Evolutionary conservation across 164 flowering plant species (phyloP).

Genomic region (Sextonia rubra): DNA sequence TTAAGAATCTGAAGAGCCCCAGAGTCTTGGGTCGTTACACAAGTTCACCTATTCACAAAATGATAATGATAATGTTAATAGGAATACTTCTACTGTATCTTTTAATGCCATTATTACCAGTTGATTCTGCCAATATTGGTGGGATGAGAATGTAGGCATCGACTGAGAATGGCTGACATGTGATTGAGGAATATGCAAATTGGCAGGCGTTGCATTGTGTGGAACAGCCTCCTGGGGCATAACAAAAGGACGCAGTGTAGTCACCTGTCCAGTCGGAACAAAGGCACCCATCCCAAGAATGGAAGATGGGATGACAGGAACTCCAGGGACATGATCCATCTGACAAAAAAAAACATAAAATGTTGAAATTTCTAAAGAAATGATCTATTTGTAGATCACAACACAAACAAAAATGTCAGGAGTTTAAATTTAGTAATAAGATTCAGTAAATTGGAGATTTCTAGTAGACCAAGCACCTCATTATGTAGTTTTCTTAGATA

Average conservation of each 20-base stretch:
- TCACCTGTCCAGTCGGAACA: slow-evolving; percentile 67
- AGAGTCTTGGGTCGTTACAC: too few relatives aligned
- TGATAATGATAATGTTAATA: too few relatives aligned
- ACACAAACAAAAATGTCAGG: too few relatives aligned
- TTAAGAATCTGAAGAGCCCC: too few relatives aligned
- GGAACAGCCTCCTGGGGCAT: slow-evolving; percentile 73
- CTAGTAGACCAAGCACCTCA: too few relatives aligned
- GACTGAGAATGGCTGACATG: slow-evolving; percentile 55
- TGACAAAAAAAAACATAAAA: slow-evolving; percentile 15
- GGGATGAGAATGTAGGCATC: slow-evolving; percentile 47
- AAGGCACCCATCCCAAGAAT: slow-evolving; percentile 60
- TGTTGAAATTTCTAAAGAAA: too few relatives aligned
- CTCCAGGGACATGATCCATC: slow-evolving; percentile 53
- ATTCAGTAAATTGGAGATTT: too few relatives aligned
- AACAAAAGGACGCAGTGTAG: slow-evolving; percentile 70
- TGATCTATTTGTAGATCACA: too few relatives aligned
- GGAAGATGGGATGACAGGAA: slow-evolving; percentile 58
- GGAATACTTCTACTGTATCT: too few relatives aligned
- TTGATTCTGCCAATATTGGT: slow-evolving; percentile 67
- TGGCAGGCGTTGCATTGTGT: slow-evolving; percentile 32
- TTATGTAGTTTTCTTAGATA: too few relatives aligned
- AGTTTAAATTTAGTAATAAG: too few relatives aligned
- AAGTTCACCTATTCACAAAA: too few relatives aligned
- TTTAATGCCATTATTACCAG: slow-evolving; percentile 41
- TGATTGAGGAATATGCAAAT: slow-evolving; percentile 46